Evolutionary conservation across 345 rosid species (phyloP).

Genomic region (Sonneratia alba): DNA sequence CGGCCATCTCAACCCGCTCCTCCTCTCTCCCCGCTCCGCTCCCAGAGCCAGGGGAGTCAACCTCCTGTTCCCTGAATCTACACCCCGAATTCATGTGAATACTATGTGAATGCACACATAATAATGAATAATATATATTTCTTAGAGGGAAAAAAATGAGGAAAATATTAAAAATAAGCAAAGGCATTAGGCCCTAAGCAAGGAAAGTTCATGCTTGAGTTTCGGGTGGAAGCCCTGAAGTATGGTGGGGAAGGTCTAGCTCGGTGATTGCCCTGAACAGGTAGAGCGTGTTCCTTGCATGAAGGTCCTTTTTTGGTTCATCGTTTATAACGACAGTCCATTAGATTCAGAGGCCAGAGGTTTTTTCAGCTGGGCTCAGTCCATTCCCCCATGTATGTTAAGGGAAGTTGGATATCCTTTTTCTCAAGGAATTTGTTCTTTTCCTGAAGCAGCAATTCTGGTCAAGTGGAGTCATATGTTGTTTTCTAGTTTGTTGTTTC

Average conservation of each 20-base stretch:
- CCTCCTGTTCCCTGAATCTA: not conserved
- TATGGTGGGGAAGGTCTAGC: constrained; percentile 67
- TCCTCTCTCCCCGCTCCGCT: not conserved
- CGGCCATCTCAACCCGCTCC: constrained; percentile 13
- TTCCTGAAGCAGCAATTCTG: too few relatives aligned
- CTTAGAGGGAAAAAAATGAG: too few relatives aligned
- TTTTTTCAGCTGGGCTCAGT: not conserved
- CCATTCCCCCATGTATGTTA: not conserved
- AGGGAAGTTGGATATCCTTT: not conserved
- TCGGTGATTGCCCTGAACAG: constrained; percentile 95
- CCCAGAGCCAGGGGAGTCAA: not conserved
- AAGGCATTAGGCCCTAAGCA: too few relatives aligned
- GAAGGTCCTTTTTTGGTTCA: not conserved
- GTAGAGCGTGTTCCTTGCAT: constrained; percentile 16
- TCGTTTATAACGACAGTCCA: not conserved
- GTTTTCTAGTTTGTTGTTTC: not conserved
- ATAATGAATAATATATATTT: too few relatives aligned
- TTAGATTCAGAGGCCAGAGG: not conserved
- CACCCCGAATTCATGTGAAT: too few relatives aligned
- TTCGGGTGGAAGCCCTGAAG: constrained; percentile 81
- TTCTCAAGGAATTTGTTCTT: not conserved
- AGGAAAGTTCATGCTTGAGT: constrained; percentile 23
- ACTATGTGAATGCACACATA: too few relatives aligned
- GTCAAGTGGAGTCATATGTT: not conserved
- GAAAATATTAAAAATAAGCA: too few relatives aligned